Base-by-base conservation (phyloP, 768 basidiomycete species). In the Lentinula guzmanii region DNA sequence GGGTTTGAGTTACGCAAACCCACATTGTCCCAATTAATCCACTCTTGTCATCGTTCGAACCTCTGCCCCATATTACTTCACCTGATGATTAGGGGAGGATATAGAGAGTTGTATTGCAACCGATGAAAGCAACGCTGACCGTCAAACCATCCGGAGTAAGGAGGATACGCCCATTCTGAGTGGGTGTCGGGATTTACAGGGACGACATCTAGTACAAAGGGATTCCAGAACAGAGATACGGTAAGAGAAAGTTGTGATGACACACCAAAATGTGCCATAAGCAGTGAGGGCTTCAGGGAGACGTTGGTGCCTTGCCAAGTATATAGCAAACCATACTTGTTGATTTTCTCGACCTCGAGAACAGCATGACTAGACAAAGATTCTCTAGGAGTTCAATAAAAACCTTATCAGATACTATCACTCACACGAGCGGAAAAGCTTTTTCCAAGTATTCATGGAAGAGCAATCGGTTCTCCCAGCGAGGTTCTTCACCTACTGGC, bases 21-120 rank as follows among this genome's bases (percentile, higher is more conserved):
- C 66, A 87, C 88, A 88, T 74, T 66, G 83, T 82, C n/a, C 82
- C 82, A 60, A 90, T 84, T 51, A 90, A 68, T n/a, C 84, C 86
- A 52, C 81, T 82, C 75, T 94, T 94, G 74, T 91, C 89, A 67
- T 93, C 91, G 2, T 75, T 76, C 52, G 82, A 79, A 39, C 91
- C 91, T 8, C 91, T 79, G 6, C 91, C 91, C 89, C 90, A 92
- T 16, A 93, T 77, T 62, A 77, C 80, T 56, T 82, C 74, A n/a
- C 81, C 82, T 75, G 3, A 28, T 28, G 3, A 28, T 28, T 4
- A 60, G n/a, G 24, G 16, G 7, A 33, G 18, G 0, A 1, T 15
- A 35, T 41, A 56, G 56, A 4, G 61, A 15, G 31, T 35, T 41
- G 3, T 34, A 24, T 6, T 28, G 13, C 35, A 46, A 18, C 6